These are phyloP conservation scores for Taphrina pruni DNA, from an alignment of 1,139 yeast species.

Conservation along the genomic window DNA sequence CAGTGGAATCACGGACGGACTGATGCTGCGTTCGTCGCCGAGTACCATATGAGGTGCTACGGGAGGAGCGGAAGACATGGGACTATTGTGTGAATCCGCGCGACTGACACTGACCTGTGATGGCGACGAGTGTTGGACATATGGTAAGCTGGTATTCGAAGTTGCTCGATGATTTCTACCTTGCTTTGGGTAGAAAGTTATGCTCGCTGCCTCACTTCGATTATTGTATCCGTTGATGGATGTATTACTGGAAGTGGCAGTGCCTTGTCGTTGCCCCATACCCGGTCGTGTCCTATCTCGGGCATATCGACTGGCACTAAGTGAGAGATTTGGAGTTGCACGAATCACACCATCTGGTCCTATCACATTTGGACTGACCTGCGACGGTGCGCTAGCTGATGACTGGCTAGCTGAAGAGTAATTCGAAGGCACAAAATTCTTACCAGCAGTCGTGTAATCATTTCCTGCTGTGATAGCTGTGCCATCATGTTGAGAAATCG, in stretches of 20 bases:
- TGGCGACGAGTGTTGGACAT: slow-evolving; percentile 13
- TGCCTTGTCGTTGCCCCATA: slow-evolving; percentile 5
- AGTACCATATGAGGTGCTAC: neutral
- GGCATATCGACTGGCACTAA: slow-evolving; percentile 13
- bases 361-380: slow-evolving; percentile 1
- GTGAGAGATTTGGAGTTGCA: slow-evolving; percentile 15
- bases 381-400: slow-evolving; percentile 10
- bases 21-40: slow-evolving; percentile 26
- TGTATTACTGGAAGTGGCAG: slow-evolving; percentile 12
- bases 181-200: slow-evolving; percentile 23
- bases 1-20: slow-evolving; percentile 30
- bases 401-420: slow-evolving; percentile 29
- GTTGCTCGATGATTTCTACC: slow-evolving; percentile 15
- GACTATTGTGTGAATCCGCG: neutral
- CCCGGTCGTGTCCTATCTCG: slow-evolving; percentile 18
- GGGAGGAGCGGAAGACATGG: slow-evolving; percentile 9
- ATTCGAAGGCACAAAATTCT: slow-evolving; percentile 22
- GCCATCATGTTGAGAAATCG: slow-evolving; percentile 10
- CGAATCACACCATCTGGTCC: slow-evolving; percentile 19
- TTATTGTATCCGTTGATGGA: slow-evolving; percentile 11
- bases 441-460: slow-evolving; percentile 14
- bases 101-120: slow-evolving; percentile 5
- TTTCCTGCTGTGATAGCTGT: neutral
- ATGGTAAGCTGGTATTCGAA: slow-evolving; percentile 5
- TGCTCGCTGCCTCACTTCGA: neutral